phyloP scores from a whole-genome alignment of 345 rosid genomes.

The Syzygium grande region DNA sequence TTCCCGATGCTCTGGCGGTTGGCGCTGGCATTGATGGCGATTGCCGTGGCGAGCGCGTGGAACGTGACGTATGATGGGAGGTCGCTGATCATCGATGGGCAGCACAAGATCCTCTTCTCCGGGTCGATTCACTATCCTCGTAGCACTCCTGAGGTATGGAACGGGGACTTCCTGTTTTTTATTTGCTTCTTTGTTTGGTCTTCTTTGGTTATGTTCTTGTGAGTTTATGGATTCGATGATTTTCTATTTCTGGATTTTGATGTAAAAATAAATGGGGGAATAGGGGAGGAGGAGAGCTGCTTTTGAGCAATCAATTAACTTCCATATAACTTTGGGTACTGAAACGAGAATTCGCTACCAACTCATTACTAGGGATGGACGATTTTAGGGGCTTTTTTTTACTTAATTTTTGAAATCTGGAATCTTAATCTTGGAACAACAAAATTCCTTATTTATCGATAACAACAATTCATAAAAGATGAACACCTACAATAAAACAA shows the following conservation, averaged over 20 bases:
- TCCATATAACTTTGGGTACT: background rate
- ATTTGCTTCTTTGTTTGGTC: background rate
- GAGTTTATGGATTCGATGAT: background rate
- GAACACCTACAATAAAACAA: no score
- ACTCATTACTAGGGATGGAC: no score
- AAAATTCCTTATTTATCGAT: no score
- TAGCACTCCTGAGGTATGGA: constrained; percentile 29
- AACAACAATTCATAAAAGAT: no score
- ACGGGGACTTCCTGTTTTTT: background rate
- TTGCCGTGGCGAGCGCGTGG: background rate
- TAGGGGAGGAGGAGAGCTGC: background rate
- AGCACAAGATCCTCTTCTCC: constrained; percentile 22
- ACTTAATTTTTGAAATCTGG: no score
- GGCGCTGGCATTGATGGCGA: background rate
- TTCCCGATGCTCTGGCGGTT: background rate
- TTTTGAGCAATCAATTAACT: background rate
- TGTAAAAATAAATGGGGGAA: background rate
- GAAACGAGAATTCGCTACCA: background rate
- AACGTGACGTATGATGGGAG: constrained; percentile 28
- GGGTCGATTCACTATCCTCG: constrained; percentile 43
- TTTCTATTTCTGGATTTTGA: background rate
- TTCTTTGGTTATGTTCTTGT: background rate
- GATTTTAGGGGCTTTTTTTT: no score
- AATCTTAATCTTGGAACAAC: background rate
- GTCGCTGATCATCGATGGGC: constrained; percentile 26